phyloP scores from a whole-genome alignment of 345 rosid genomes.

The Eucalyptus erythrocorys region DNA sequence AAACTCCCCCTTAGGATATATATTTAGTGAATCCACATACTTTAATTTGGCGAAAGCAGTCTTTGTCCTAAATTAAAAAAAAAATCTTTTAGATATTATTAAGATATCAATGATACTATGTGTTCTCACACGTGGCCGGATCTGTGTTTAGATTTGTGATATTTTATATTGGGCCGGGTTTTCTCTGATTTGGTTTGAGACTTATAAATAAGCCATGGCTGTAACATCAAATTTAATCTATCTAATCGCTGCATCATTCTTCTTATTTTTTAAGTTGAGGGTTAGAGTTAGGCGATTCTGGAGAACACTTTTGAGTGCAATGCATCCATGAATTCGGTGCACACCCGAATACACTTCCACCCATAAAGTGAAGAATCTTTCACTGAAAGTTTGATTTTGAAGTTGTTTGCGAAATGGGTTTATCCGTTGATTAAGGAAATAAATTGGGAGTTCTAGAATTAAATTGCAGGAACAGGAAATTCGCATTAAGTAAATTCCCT shows the following conservation, averaged over 20 bases:
- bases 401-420: background rate
- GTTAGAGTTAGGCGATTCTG: background rate
- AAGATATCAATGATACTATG: background rate
- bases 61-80: background rate
- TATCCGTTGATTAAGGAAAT: background rate
- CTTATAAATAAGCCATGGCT: background rate
- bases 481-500: background rate
- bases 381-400: background rate
- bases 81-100: background rate
- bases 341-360: background rate
- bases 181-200: background rate
- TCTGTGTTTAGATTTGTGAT: background rate
- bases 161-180: background rate
- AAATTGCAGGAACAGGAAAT: background rate
- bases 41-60: background rate
- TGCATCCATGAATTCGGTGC: background rate
- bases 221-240: background rate
- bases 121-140: background rate
- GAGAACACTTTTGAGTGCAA: background rate
- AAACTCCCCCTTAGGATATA: background rate
- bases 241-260: background rate
- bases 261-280: background rate
- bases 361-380: background rate
- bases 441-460: background rate
- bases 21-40: background rate